Evolutionary conservation across 2,329 filamentous ascomycete species (phyloP).

Genomic region (Incumbomyces lentus): DNA sequence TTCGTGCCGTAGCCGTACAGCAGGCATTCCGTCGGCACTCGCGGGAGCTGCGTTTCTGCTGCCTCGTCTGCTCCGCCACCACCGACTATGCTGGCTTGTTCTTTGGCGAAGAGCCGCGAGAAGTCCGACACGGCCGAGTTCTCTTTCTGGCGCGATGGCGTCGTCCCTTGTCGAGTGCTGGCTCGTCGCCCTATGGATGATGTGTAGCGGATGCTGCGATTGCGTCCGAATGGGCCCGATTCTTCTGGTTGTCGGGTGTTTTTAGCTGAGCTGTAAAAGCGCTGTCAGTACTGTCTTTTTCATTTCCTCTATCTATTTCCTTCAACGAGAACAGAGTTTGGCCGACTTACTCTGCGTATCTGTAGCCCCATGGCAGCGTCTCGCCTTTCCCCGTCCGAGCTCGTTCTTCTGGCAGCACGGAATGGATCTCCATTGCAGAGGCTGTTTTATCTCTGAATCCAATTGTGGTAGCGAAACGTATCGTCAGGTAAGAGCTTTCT

Average conservation of each 20-base stretch:
- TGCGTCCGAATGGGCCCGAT: conserved; percentile 50
- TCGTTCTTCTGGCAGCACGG: conserved; percentile 53
- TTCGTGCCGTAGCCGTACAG: conserved; percentile 72
- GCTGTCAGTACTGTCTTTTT: too few relatives aligned
- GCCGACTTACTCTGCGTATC: conserved; percentile 48
- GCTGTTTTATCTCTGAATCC: neutral
- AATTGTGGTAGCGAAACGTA: too few relatives aligned
- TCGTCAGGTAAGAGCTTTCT: too few relatives aligned
- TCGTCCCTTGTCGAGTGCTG: conserved; percentile 49
- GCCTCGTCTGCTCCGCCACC: too few relatives aligned
- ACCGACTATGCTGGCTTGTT: conserved; percentile 27
- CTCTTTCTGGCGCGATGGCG: conserved; percentile 42
- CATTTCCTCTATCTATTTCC: too few relatives aligned
- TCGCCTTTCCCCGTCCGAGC: conserved; percentile 50
- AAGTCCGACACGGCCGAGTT: conserved; percentile 43
- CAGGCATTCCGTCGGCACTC: conserved; percentile 62
- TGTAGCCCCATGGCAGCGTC: conserved; percentile 52
- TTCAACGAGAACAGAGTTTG: conserved; percentile 4
- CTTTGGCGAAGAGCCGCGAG: conserved; percentile 33
- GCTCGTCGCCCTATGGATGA: conserved; percentile 29
- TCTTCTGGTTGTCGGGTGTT: conserved; percentile 48
- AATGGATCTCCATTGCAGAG: conserved; percentile 51
- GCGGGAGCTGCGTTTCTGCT: conserved; percentile 28
- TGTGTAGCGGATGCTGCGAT: conserved; percentile 35
- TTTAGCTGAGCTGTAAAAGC: conserved; percentile 31